Evolutionary conservation across 2,329 filamentous ascomycete genomes (phyloP).

Genomic region (Paecilomyces niveus): DNA sequence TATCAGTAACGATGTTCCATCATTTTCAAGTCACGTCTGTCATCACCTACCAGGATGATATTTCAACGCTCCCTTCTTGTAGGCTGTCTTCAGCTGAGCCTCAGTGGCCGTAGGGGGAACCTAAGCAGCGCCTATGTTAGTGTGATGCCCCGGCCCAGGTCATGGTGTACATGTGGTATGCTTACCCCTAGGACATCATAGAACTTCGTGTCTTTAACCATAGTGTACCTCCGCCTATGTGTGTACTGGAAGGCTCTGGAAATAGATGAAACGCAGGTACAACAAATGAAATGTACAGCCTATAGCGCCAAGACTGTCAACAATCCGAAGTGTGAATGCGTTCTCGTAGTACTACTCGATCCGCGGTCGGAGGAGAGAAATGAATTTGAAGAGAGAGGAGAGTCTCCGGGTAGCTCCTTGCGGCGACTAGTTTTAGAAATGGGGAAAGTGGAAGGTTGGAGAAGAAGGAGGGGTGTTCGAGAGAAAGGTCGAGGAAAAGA

Average conservation of each 20-base stretch:
- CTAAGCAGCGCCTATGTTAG: conserved; percentile 37
- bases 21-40: background rate
- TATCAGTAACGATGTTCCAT: background rate
- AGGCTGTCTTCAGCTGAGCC: conserved; percentile 84
- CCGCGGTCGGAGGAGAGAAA: background rate
- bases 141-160: background rate
- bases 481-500: conserved; percentile 6
- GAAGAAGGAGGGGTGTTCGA: conserved; percentile 2
- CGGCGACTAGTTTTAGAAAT: background rate
- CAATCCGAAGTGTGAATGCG: background rate
- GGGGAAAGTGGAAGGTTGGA: conserved; percentile 4
- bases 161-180: conserved; percentile 1
- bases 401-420: background rate
- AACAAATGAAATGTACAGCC: conserved; percentile 7
- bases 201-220: conserved; percentile 46
- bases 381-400: background rate
- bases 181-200: conserved; percentile 44
- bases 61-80: conserved; percentile 85
- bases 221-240: conserved; percentile 22
- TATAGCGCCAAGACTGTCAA: conserved; percentile 10
- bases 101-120: conserved; percentile 74
- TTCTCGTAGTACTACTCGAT: conserved; percentile 2
- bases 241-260: conserved; percentile 1
- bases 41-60: conserved; percentile 78
- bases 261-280: conserved; percentile 8